phyloP scores from a whole-genome alignment of 805 yeast genomes.

The Priceomyces melissophilus region DNA sequence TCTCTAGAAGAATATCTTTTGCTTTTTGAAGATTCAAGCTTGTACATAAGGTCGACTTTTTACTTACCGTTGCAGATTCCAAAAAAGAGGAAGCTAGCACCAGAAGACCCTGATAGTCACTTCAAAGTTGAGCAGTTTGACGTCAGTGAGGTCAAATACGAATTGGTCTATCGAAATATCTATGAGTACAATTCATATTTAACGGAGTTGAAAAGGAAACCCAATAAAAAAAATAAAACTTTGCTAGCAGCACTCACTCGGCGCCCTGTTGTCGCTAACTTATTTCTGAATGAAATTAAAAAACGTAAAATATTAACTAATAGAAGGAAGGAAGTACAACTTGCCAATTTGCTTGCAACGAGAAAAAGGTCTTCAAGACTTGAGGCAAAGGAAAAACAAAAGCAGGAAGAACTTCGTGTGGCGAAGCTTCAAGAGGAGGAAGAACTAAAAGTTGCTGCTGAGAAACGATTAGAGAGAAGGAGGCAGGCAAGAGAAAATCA shows the following conservation, averaged over 20 bases:
- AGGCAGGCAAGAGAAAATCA: constrained; percentile 33
- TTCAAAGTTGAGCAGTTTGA: constrained; percentile 31
- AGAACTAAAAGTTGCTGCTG: constrained; percentile 41
- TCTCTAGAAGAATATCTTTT: constrained; percentile 33
- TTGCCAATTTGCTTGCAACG: constrained; percentile 60
- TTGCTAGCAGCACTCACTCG: constrained; percentile 15
- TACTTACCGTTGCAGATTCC: constrained; percentile 30
- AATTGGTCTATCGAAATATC: constrained; percentile 27
- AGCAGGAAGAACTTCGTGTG: constrained; percentile 51
- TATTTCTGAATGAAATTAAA: constrained; percentile 43
- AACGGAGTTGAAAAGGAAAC: constrained; percentile 22
- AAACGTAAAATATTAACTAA: constrained; percentile 53
- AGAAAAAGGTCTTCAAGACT: constrained; percentile 73
- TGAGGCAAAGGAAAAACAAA: constrained; percentile 56
- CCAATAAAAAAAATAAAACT: constrained; percentile 22
- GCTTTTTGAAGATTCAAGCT: constrained; percentile 48
- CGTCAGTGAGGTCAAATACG: constrained; percentile 24
- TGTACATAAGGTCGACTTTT: constrained; percentile 38
- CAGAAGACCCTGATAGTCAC: constrained; percentile 27
- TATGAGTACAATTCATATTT: constrained; percentile 26
- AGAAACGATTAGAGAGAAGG: constrained; percentile 40
- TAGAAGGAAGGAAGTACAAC: constrained; percentile 59
- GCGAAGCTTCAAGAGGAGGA: constrained; percentile 45
- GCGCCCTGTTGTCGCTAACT: constrained; percentile 15
- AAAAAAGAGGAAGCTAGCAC: constrained; percentile 30